phyloP scores from a whole-genome alignment of 305 asterid genomes.

The Fraxinus platypoda region DNA sequence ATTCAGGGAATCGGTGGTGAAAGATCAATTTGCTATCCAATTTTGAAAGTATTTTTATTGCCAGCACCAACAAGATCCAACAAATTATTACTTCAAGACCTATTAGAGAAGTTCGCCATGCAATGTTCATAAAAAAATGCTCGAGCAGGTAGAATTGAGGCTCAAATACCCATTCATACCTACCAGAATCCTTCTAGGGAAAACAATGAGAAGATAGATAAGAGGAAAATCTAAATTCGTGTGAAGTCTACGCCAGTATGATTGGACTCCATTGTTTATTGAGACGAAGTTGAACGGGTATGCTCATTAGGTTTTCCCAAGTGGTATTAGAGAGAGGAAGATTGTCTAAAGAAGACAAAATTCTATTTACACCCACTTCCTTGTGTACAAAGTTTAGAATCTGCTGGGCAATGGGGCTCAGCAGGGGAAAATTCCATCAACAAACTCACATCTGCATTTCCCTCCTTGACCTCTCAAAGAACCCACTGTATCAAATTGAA shows the following conservation, averaged over 20 bases:
- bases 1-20: neutral
- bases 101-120: neutral
- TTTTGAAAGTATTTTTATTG: neutral
- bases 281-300: slow-evolving; percentile 76
- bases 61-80: neutral
- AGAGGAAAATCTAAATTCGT: neutral
- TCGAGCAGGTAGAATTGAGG: neutral
- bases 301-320: slow-evolving; percentile 80
- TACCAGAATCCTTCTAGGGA: neutral
- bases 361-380: slow-evolving; percentile 43
- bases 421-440: slow-evolving; percentile 78
- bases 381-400: slow-evolving; percentile 59
- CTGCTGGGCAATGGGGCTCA: slow-evolving; percentile 68
- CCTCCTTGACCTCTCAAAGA: slow-evolving; percentile 91
- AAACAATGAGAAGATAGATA: neutral
- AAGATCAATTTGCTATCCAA: neutral
- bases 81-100: neutral
- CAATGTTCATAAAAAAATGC: neutral
- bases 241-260: slow-evolving; percentile 41
- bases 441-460: slow-evolving; percentile 89
- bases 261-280: slow-evolving; percentile 72
- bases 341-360: slow-evolving; percentile 62
- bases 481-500: slow-evolving; percentile 51
- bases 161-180: neutral
- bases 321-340: slow-evolving; percentile 59